Evolutionary conservation across 768 basidiomycete species (phyloP).

Genomic region (Pholiota microspora): DNA sequence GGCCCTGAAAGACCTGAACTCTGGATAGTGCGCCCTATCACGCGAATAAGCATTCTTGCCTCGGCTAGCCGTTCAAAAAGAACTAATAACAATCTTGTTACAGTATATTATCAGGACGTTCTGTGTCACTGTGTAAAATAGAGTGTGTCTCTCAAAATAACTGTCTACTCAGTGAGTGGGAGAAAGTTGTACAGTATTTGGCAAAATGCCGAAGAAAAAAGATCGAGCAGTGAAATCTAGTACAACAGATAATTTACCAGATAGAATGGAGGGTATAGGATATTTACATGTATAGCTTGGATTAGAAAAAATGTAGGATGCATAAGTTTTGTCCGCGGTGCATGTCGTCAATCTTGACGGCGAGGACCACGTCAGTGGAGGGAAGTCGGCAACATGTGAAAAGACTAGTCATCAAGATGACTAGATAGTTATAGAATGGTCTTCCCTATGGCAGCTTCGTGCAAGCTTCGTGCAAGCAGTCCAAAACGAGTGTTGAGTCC

Average conservation of each 20-base stretch:
- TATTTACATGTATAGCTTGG: not conserved
- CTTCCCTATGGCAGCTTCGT: not conserved
- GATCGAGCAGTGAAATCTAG: not conserved
- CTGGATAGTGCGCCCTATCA: slow-evolving; percentile 16
- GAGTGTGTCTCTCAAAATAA: slow-evolving; percentile 3
- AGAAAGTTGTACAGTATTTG: slow-evolving; percentile 7
- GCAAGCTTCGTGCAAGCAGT: no score
- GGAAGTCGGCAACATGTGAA: slow-evolving; percentile 7
- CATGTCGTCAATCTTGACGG: not conserved
- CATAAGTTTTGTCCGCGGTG: not conserved
- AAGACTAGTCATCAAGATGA: not conserved
- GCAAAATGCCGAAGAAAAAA: not conserved
- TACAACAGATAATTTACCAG: not conserved
- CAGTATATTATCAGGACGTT: no score
- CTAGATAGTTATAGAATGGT: not conserved
- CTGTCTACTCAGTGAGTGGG: not conserved
- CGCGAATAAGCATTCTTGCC: slow-evolving; percentile 15
- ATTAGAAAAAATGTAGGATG: not conserved
- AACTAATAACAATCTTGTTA: no score
- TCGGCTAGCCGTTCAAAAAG: not conserved
- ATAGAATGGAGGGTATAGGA: not conserved
- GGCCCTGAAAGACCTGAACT: slow-evolving; percentile 12
- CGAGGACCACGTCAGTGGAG: not conserved
- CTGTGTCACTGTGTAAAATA: not conserved
- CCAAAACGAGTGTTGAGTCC: no score